Base-by-base conservation (phyloP, 75 land plant genomes). In the Pinus taeda region DNA sequence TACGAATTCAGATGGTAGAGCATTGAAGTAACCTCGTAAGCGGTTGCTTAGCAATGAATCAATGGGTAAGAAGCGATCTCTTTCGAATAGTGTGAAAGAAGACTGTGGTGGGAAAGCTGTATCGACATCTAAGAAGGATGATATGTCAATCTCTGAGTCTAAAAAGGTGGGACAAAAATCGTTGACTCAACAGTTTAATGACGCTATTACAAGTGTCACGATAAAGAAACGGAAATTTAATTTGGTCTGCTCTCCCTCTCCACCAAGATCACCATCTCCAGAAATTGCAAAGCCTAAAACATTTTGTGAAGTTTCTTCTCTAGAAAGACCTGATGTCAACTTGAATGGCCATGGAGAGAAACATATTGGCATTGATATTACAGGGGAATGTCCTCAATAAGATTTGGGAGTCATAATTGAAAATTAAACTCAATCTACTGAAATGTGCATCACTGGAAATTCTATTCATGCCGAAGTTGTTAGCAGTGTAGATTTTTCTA, bases 181-280 rank as follows among this genome's bases (percentile, higher is more conserved):
- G 57, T 78, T 75, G 75, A 83, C 83, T 2, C 60, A 81, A 26
- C 81, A 79, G 0, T 79, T 82, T 60, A 56, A 81, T 39, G 85
- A 81, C 6, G 45, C 60, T 39, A 7, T 81, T 45, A 83, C 77
- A 73, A 80, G 77, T 60, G 80, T 89, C 17, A 88, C 91, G 1
- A 79, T 86, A 0, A 89, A 89, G 75, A 89, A 89, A 67, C 79
- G 90, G 76, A 85, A 73, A 77, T 60, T 60, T 60, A 21, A 18
- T 18, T n/a, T 20, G 7, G 20, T 60, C 15, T 74, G n/a, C 70
- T 80, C 21, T 53, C 72, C 39, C 59, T 85, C 89, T 59, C 85
- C 86, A 62, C 84, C 87, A 15, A 45, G 24, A 4, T 36, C 73
- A 24, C 71, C 74, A 18, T 72, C 85, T 65, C 33, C 73, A 73